Evolutionary conservation across 139 green algal genomes (phyloP).

Genomic region (Chlamydomonas applanata): DNA sequence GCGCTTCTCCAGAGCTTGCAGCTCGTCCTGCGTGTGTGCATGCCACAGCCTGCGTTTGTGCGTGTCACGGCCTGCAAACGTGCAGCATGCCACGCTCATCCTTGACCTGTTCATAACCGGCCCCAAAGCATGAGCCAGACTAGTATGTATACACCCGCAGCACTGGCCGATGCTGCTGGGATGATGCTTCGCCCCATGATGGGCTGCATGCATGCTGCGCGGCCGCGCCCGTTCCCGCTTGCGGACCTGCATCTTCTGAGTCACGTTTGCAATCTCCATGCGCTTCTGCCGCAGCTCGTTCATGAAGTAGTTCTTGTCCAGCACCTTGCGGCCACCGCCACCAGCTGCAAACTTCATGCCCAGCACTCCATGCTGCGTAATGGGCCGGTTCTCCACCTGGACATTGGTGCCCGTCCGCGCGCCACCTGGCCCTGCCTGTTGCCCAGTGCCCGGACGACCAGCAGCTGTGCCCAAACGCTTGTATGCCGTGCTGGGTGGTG

Average conservation of each 20-base stretch:
- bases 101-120: no score
- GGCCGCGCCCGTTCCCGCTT: no score
- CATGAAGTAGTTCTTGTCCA: slow-evolving; percentile 72
- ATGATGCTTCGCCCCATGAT: no score
- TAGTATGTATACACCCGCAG: no score
- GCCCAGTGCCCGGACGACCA: slow-evolving; percentile 28
- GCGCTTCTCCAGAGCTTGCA: slow-evolving; percentile 49
- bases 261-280: slow-evolving; percentile 62
- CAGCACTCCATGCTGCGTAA: slow-evolving; percentile 46
- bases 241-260: slow-evolving; percentile 51
- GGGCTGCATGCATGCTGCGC: no score
- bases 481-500: slow-evolving; percentile 38
- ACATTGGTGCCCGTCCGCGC: slow-evolving; percentile 21
- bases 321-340: slow-evolving; percentile 50
- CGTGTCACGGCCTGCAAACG: no score
- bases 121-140: no score
- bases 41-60: no score
- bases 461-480: slow-evolving; percentile 38
- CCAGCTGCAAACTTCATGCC: slow-evolving; percentile 31
- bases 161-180: no score
- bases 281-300: slow-evolving; percentile 65
- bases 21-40: slow-evolving; percentile 36
- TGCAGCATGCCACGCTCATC: no score
- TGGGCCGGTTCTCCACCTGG: slow-evolving; percentile 44
- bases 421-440: slow-evolving; percentile 13